Conservation (phyloP, 805 yeast species). For the Sugiyamaella mastotermitis region DNA sequence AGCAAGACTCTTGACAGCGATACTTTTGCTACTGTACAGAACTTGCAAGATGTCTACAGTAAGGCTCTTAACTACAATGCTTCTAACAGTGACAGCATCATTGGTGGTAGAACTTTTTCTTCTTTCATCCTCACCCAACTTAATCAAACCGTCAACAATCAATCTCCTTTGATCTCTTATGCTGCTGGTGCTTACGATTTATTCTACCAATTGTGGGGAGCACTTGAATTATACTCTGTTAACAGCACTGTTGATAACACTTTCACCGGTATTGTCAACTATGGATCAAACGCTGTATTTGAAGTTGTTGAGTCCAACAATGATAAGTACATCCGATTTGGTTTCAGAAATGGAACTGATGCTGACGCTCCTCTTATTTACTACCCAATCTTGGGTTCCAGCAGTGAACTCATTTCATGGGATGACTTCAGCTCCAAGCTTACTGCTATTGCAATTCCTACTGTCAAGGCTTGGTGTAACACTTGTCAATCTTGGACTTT, state of each 20-base stretch:
- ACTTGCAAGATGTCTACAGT: slow-evolving; percentile 37
- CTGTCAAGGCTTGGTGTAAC: slow-evolving; percentile 36
- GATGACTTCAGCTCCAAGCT: slow-evolving; percentile 31
- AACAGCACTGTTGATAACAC: slow-evolving; percentile 23
- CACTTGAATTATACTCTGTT: slow-evolving; percentile 31
- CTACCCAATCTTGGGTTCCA: slow-evolving; percentile 36
- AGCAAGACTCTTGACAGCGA: slow-evolving; percentile 16
- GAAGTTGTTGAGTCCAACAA: slow-evolving; percentile 31
- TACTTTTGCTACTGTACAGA: slow-evolving; percentile 28
- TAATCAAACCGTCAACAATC: slow-evolving; percentile 31
- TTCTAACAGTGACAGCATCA: slow-evolving; percentile 27
- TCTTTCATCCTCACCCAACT: slow-evolving; percentile 33
- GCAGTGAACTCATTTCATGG: slow-evolving; percentile 32
- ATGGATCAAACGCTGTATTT: slow-evolving; percentile 42
- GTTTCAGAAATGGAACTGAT: slow-evolving; percentile 42
- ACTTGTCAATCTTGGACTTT: slow-evolving; percentile 30
- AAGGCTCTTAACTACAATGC: slow-evolving; percentile 34
- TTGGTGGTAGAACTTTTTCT: slow-evolving; percentile 39
- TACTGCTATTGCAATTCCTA: slow-evolving; percentile 25
- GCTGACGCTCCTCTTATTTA: slow-evolving; percentile 27
- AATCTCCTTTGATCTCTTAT: slow-evolving; percentile 36
- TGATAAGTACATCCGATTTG: slow-evolving; percentile 37
- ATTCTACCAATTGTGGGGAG: slow-evolving; percentile 37
- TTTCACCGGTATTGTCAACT: slow-evolving; percentile 44
- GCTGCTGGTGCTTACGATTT: slow-evolving; percentile 42